phyloP scores from a whole-genome alignment of 2,329 filamentous ascomycete genomes.

The Colletotrichum orchidophilum region DNA sequence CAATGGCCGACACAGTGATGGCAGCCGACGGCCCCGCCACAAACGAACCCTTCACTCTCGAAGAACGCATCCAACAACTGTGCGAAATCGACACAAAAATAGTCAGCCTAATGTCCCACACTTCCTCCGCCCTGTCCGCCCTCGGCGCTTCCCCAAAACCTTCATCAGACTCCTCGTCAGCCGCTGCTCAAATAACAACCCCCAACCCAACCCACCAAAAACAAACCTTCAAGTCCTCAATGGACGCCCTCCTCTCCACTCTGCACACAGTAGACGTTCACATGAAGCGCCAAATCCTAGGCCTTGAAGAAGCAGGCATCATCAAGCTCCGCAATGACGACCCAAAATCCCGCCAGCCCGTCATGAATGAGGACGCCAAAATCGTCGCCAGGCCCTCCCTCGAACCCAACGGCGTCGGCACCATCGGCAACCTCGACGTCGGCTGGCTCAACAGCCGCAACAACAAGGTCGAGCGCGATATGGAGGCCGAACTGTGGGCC shows the following conservation, averaged over 20 bases:
- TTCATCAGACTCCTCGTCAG: constrained; percentile 54
- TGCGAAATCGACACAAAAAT: constrained; percentile 77
- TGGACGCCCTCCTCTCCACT: constrained; percentile 74
- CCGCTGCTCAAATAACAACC: constrained; percentile 63
- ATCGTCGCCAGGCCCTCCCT: constrained; percentile 48
- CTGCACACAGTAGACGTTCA: constrained; percentile 79
- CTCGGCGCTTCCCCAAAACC: constrained; percentile 51
- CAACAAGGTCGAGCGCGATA: constrained; percentile 81
- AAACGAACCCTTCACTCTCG: constrained; percentile 71
- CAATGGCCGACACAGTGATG: constrained; percentile 30
- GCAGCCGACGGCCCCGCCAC: constrained; percentile 38
- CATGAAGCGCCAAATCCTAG: constrained; percentile 79
- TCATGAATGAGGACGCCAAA: constrained; percentile 34
- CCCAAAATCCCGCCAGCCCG: constrained; percentile 36
- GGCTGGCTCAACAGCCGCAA: constrained; percentile 91
- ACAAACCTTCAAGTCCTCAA: constrained; percentile 65
- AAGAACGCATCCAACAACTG: constrained; percentile 83
- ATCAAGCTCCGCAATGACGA: constrained; percentile 59
- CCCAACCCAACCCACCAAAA: constrained; percentile 51
- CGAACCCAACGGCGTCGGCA: constrained; percentile 64
- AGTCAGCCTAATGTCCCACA: constrained; percentile 53
- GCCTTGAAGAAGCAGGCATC: constrained; percentile 83
- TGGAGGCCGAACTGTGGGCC: constrained; percentile 82
- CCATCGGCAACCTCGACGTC: constrained; percentile 75
- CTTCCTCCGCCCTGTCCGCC: constrained; percentile 55